Evolutionary conservation across 192 early-diverging fungal species (phyloP), one percentile per base, ranked within the genome.

Genomic region (Coemansia sp.): DNA sequence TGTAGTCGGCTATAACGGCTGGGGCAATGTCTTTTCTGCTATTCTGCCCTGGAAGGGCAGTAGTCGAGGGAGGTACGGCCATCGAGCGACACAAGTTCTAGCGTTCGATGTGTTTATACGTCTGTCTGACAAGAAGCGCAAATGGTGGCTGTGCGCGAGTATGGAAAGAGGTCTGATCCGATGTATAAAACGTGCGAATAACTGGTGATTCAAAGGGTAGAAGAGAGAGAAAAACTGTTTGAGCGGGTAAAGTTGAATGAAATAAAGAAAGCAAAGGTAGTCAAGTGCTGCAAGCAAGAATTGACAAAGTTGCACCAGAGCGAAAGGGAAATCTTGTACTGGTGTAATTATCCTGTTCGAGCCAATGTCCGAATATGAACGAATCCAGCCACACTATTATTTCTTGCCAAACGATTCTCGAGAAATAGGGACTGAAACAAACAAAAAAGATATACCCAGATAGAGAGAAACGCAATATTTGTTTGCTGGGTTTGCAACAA

Each of bases 101-200:
- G 51, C 18, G 26, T 11, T 57, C 30, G 9, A 0, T 59, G 1
- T 34, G 15, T 59, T 33, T 34, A 6, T 59, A 59, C 3, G 30
- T 34, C 35, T 59, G 43, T 26, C 41, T 53, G 39, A 16, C 15
- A 44, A 45, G 36, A 26, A 53, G 51, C 51, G 14, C 49, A 10
- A 16, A 10, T 48, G 45, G 18, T 48, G n/a, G 16, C 5, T 48
- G 18, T 48, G 16, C 45, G 46, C 62, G 8, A 35, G 59, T 15
- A 60, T 35, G 62, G 48, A 11, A 58, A 52, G 41, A 44, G 41
- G 26, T 55, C 45, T 62, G 60, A 52, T 66, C 51, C 56, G 64
- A 56, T 56, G 53, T 56, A 30, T 56, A 56, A 56, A 11, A 33
- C 0, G 23, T 14, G 4, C 3, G 5, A 23, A 56, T 20, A 56